Evolutionary conservation across 176 grass and related monocot genomes (phyloP).

Genomic region (Tillandsia leiboldiana): DNA sequence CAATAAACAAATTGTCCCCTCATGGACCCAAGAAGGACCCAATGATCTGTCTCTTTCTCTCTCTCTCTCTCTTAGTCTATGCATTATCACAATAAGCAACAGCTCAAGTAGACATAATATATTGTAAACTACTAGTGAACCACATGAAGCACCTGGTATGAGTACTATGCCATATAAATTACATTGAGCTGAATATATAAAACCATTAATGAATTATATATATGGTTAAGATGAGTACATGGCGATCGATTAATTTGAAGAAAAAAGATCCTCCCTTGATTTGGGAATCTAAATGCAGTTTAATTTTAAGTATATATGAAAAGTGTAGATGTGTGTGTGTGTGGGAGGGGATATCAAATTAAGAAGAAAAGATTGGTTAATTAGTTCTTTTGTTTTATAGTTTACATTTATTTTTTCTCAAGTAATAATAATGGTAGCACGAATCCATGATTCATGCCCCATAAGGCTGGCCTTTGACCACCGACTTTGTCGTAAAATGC

Average conservation of each 20-base stretch:
- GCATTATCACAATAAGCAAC: slow-evolving; percentile 12
- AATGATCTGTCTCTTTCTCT: neutral
- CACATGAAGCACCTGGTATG: neutral
- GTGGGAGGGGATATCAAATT: too few species aligned
- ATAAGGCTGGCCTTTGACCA: neutral
- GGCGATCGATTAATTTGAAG: too few species aligned
- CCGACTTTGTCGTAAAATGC: neutral
- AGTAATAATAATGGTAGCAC: neutral
- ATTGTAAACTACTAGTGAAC: neutral
- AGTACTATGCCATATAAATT: neutral
- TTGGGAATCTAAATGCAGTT: too few species aligned
- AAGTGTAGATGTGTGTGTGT: too few species aligned
- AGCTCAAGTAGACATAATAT: slow-evolving; percentile 10
- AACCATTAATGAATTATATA: neutral
- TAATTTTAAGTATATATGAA: too few species aligned
- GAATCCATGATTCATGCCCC: neutral
- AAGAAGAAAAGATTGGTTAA: too few species aligned
- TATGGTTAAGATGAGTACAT: too few species aligned
- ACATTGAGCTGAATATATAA: neutral
- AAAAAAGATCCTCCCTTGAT: too few species aligned
- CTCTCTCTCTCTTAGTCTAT: neutral
- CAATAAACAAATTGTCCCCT: neutral
- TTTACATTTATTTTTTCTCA: neutral
- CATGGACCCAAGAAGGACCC: neutral
- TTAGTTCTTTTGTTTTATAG: too few species aligned